Percentiles rank a stretch among this genome's conserved stretches.
phyloP scores from a whole-genome alignment of 2,329 filamentous ascomycete species.

The Ceratocystiopsis minuta region DNA sequence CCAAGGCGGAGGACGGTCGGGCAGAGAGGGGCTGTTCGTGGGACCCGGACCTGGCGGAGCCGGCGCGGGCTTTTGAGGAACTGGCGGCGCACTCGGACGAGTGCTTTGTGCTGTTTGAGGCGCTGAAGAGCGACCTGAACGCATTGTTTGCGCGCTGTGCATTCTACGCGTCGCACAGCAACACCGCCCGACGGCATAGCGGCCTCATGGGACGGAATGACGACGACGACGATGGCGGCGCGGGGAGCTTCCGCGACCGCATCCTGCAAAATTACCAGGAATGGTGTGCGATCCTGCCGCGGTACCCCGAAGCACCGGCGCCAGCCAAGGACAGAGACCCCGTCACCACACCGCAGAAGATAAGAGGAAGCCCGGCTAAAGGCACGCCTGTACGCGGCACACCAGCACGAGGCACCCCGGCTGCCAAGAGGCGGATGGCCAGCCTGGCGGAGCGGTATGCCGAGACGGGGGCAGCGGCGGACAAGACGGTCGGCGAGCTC shows the following conservation, averaged over 20 bases:
- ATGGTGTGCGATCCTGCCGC: slow-evolving; percentile 22
- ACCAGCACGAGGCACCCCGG: no score
- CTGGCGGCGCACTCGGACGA: slow-evolving; percentile 13
- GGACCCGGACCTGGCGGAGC: slow-evolving; percentile 20
- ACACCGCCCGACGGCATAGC: slow-evolving; percentile 12
- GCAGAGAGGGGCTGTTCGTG: slow-evolving; percentile 10
- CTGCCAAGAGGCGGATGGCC: background rate
- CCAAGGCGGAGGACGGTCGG: background rate
- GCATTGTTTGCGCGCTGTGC: slow-evolving; percentile 5
- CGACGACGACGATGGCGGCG: slow-evolving; percentile 5
- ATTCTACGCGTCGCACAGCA: slow-evolving; percentile 10
- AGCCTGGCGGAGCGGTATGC: background rate
- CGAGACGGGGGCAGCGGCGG: slow-evolving; percentile 15
- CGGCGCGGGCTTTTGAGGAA: slow-evolving; percentile 18
- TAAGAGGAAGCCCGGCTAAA: background rate
- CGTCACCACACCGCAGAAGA: no score
- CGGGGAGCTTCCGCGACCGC: slow-evolving; percentile 9
- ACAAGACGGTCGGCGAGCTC: slow-evolving; percentile 18
- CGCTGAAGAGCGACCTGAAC: slow-evolving; percentile 18
- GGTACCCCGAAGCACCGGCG: slow-evolving; percentile 12
- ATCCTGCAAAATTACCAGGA: slow-evolving; percentile 20
- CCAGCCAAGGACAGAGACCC: background rate
- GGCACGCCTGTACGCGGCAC: no score
- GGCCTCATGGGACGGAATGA: background rate
- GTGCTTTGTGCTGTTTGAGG: slow-evolving; percentile 15